Base-by-base conservation (phyloP, 2,329 filamentous ascomycete genomes). In the Aphanocladium album region DNA sequence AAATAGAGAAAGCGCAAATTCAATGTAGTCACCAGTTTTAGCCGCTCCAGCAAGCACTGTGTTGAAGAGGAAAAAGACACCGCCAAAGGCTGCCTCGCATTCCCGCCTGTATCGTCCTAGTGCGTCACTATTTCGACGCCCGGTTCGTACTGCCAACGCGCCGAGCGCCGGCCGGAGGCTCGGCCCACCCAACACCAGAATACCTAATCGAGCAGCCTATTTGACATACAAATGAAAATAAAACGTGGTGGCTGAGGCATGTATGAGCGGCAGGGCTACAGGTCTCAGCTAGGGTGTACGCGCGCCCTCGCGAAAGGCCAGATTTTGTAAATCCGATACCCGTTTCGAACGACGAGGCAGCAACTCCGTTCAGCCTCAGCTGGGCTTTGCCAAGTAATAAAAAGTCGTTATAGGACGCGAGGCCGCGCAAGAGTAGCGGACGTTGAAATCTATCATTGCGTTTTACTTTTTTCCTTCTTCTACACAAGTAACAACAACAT, bases 171-270 rank as follows among this genome's bases (percentile, higher is more conserved):
- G 23, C n/a, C 23, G 25, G 9, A 30, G n/a, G 4, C 41, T 5
- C 53, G 41, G 25, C 53, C 53, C 53, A 56, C 53, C 21, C 35
- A 2, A n/a, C n/a, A 19, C 21, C 16, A 17, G 17, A 12, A 56
- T 37, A 56, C 41, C 14, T 56, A 46, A 56, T 56, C 53, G 53
- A 46, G n/a, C 53, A 56, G n/a, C 27, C 45, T 56, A 56, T 46
- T n/a, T 35, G 2, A 3, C n/a, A 16, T 17, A 7, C 14, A 4
- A 25, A 17, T 12, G 33, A n/a, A 6, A 12, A 12, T 6, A 53
- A 30, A 54, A 43, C 37, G 53, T 56, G 53, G 50, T 27, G 12
- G 41, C 41, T 46, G 41, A 56, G 35, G 27, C n/a, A 14, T n/a
- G 11, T 14, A 50, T 19, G 4, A 12, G 2, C 33, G n/a, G n/a